Base-by-base conservation (phyloP, 179 eudicot species). In the Dionaea muscipula region DNA sequence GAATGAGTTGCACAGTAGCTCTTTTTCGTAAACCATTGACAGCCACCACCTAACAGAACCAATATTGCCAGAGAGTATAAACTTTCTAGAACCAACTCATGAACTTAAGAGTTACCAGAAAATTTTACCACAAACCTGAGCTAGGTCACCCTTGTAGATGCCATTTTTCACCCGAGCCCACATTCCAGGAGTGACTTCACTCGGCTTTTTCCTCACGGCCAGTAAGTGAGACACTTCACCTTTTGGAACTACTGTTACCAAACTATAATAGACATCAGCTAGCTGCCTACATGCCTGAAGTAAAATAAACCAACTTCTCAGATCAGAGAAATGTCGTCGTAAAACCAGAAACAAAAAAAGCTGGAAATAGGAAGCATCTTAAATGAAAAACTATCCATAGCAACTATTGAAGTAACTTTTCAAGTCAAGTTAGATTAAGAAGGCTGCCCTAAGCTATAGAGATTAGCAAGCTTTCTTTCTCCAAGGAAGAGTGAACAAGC, bases 121-220 rank as follows among this genome's bases (percentile, higher is more conserved):
- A 43, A 47, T 9, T 37, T 15, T 44, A 46, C 51, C 51, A 6
- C 39, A 61, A 65, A 85, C 99, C 96, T 80, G 84, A 44, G 86
- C 91, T 51, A 93, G 68, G 62, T 93, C 99, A 39, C 95, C 95
- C 61, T 78, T 88, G 53, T 93, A 88, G 37, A 56, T 81, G 57
- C 99, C 99, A 67, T 59, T 82, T 75, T 88, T 88, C 51, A 88
- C 83, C 46, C 95, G 89, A 23, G 81, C 93, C 96, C 99, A 93
- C 47, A 82, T 74, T 51, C 86, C 94, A 41, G 62, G 76, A 50
- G 70, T 59, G 54, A 93, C 80, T 64, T 75, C 89, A 72, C 60
- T 64, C 43, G 55, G 56, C 57, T 76, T 82, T 73, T 59, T 82
- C 68, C 75, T 77, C 35, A 79, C 83, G 57, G 83, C 61, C 52